A percentile compares a stretch with the other conserved stretches of the same genome.
phyloP scores from a whole-genome alignment of 306 rosid species.

The Prunus dulcis region DNA sequence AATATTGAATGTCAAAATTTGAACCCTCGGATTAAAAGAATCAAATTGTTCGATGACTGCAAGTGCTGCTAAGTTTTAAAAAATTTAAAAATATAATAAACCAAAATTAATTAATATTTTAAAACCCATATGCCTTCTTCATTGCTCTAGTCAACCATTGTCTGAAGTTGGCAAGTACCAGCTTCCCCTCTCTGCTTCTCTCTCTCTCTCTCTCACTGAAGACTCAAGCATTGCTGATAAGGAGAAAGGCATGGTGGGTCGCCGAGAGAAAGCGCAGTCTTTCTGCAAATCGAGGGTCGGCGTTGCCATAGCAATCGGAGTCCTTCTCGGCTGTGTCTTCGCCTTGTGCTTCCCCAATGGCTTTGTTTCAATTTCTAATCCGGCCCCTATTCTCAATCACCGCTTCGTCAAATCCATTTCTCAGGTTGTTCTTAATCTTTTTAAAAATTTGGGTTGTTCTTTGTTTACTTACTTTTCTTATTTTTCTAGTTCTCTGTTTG shows the following conservation, averaged over 20 bases:
- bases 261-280: constrained; percentile 50
- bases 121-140: background rate
- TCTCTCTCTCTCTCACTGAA: background rate
- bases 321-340: constrained; percentile 57
- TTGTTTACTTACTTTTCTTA: background rate
- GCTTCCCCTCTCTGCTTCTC: background rate
- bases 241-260: constrained; percentile 37
- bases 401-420: constrained; percentile 37
- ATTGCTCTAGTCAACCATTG: background rate
- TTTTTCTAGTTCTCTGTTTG: constrained; percentile 4
- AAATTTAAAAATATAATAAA: too few relatives aligned
- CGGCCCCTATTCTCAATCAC: constrained; percentile 29
- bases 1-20: too few relatives aligned
- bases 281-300: constrained; percentile 44
- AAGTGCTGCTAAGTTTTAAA: background rate
- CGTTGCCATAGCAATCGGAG: constrained; percentile 59
- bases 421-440: constrained; percentile 45
- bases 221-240: constrained; percentile 1
- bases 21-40: too few relatives aligned
- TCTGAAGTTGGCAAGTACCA: background rate
- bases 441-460: background rate
- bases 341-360: constrained; percentile 71
- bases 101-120: too few relatives aligned
- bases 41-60: background rate
- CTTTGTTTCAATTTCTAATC: constrained; percentile 34